These are phyloP conservation scores for Populus hybrid DNA, from an alignment of 441 rosid genomes.

Conservation along the genomic window DNA sequence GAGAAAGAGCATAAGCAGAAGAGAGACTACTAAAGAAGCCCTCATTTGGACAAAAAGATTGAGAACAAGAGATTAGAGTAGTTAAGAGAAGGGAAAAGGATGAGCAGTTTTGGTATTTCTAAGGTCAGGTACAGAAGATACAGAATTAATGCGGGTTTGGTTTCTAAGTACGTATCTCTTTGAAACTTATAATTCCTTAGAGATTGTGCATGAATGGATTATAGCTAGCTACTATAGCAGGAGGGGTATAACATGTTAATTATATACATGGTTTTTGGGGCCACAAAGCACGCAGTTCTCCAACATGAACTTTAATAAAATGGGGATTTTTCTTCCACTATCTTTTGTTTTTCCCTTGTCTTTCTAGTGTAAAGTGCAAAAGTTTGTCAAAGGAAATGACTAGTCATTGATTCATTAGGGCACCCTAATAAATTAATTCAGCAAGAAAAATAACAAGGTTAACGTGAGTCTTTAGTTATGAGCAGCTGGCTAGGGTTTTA, in stretches of 20 bases:
- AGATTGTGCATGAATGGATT: conserved; percentile 8
- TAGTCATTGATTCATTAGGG: conserved; percentile 25
- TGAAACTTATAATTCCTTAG: not conserved
- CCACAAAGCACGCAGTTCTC: conserved; percentile 11
- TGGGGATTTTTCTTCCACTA: conserved; percentile 29
- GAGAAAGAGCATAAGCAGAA: conserved; percentile 33
- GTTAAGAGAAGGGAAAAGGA: not conserved
- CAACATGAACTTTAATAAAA: conserved; percentile 8
- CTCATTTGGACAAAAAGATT: conserved; percentile 24
- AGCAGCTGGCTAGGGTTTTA: not conserved
- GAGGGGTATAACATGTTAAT: conserved; percentile 11
- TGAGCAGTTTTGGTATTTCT: not conserved
- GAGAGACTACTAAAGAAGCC: conserved; percentile 24
- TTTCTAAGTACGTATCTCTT: not conserved
- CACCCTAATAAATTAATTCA: conserved; percentile 1
- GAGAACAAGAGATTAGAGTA: not conserved
- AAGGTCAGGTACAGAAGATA: not conserved
- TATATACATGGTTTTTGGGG: conserved; percentile 14
- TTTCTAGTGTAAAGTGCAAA: conserved; percentile 18
- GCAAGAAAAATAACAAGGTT: not conserved
- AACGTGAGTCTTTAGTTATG: not conserved
- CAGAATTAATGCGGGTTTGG: not conserved
- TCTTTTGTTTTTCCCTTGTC: conserved; percentile 29
- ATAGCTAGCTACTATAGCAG: not conserved
- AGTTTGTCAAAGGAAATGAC: conserved; percentile 16